Base-by-base conservation (phyloP, 441 rosid species). In the Cnidoscolus chayamansa region DNA sequence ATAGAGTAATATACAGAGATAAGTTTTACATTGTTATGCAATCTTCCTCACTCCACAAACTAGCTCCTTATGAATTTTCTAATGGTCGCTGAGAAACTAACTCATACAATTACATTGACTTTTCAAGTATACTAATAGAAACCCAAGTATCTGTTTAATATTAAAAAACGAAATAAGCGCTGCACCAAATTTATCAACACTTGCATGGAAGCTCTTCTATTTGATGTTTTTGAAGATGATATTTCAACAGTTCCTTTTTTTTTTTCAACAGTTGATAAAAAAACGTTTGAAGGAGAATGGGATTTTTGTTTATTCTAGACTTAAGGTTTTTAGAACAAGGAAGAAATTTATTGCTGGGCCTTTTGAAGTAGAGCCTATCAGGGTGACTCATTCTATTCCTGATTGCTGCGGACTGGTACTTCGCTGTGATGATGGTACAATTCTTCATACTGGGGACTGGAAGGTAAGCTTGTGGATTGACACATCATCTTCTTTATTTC, bases 391-490 rank as follows among this genome's bases (percentile, higher is more conserved):
- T 81, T 94, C 98, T 61, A 94, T 94, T 84, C 98, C 98, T 72
- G 98, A 94, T 84, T 94, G 98, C 82, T 89, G 91, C 77, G 97
- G 98, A 56, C 85, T 94, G 72, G 90, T 94, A 74, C 97, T 94
- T 75, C 98, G 98, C 17, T 94, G 97, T 48, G 82, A 89, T 85
- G 97, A 94, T 88, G 98, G 98, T 79, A 92, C 89, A 74, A 90
- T 94, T 84, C 89, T 94, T 77, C 98, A 94, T 76, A 94, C 98
- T 31, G 98, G 98, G 69, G 98, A 94, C 81, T 94, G 98, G 98
- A 94, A 94, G 92, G 97, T 90, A 79, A 72, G 74, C 70, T 73
- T 74, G 62, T 67, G 61, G 60, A 54, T 78, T 11, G 40, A n/a
- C 57, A 20, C 7, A 25, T 79, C 11, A 77, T 49, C 71, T 35